phyloP scores from a whole-genome alignment of 2,329 filamentous ascomycete species.

The Fusarium paranaense region DNA sequence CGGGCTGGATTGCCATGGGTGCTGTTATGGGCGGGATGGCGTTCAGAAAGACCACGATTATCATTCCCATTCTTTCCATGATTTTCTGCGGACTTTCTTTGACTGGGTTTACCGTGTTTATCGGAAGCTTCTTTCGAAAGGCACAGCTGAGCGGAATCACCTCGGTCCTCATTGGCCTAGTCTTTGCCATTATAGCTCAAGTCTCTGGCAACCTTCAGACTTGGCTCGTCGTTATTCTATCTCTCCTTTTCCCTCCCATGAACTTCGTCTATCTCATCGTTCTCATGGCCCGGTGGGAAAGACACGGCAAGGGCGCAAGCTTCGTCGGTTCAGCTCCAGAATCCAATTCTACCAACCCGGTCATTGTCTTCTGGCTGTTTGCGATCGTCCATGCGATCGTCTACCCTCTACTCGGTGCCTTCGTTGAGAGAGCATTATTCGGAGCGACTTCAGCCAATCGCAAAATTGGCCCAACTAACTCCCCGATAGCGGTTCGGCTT shows the following conservation, averaged over 20 bases:
- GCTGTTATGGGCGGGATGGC: conserved; percentile 65
- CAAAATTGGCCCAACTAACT: not conserved
- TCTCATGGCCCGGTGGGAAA: conserved; percentile 2
- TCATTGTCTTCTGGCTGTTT: conserved; percentile 2
- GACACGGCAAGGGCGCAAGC: not conserved
- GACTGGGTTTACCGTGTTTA: conserved; percentile 79
- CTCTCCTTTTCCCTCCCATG: conserved; percentile 6
- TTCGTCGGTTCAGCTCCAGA: not conserved
- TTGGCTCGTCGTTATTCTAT: not conserved
- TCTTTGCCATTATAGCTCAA: conserved; percentile 82
- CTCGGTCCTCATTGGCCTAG: conserved; percentile 74
- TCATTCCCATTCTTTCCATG: conserved; percentile 75
- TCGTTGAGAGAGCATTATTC: not conserved
- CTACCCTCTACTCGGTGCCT: not conserved
- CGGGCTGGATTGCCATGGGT: conserved; percentile 79
- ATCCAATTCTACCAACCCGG: not conserved
- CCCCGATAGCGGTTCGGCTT: not conserved
- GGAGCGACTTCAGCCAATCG: not conserved
- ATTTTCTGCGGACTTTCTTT: conserved; percentile 77
- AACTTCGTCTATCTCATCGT: not conserved
- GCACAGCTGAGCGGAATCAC: conserved; percentile 75
- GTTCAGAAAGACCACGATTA: conserved; percentile 68
- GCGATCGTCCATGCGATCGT: not conserved
- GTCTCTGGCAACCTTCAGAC: conserved; percentile 39
- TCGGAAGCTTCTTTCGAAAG: conserved; percentile 73